Conservation (phyloP, 257 asterid species). For the Nyctanthes arbortristis region DNA sequence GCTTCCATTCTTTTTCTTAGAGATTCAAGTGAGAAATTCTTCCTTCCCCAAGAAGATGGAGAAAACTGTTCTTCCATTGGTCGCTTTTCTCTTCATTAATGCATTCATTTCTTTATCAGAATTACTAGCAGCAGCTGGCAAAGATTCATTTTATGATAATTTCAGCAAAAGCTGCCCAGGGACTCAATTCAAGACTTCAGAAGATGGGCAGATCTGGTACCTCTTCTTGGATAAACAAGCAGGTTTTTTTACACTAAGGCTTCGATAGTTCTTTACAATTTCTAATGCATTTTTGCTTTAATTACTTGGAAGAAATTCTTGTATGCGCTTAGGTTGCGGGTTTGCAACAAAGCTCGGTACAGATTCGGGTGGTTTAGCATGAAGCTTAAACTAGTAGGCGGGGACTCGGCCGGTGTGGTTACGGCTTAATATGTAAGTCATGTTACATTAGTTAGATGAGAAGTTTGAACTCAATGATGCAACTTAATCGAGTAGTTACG, state of each 20-base stretch:
- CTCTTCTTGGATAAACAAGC: constrained; percentile 70
- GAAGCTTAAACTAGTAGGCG: constrained; percentile 84
- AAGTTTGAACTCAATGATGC: background rate
- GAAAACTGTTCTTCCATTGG: constrained; percentile 39
- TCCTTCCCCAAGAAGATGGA: constrained; percentile 35
- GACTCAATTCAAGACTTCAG: constrained; percentile 77
- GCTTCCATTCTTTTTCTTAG: background rate
- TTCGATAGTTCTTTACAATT: background rate
- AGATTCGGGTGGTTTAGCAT: constrained; percentile 99
- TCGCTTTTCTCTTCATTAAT: constrained; percentile 32
- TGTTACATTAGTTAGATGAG: background rate
- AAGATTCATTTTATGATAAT: constrained; percentile 52
- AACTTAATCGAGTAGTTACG: background rate
- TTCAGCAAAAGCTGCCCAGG: constrained; percentile 84
- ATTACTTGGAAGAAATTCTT: background rate
- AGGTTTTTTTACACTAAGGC: constrained; percentile 41
- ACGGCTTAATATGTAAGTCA: constrained; percentile 87
- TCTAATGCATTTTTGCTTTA: background rate
- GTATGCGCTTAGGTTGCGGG: constrained; percentile 67
- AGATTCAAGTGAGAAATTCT: constrained; percentile 25
- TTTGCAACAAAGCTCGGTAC: constrained; percentile 74
- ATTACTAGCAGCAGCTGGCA: constrained; percentile 34
- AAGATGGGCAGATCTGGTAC: constrained; percentile 92
- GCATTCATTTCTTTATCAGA: constrained; percentile 26
- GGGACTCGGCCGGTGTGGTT: constrained; percentile 97